Conservation (phyloP, 441 rosid genomes). For the Isatis lusitanica region DNA sequence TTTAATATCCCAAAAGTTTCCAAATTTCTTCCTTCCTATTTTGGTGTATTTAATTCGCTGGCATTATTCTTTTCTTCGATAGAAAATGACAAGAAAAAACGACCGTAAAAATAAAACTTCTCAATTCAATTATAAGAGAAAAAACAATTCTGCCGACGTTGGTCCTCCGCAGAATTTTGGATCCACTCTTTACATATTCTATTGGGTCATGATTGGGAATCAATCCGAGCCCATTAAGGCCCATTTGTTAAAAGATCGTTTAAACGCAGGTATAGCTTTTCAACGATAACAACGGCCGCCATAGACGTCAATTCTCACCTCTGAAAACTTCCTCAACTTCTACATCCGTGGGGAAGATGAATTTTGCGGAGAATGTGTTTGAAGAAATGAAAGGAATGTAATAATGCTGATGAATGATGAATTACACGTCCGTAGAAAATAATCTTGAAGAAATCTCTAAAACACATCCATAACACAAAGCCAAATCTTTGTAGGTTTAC, state of each 20-base stretch:
- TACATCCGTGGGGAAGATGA: conserved; percentile 13
- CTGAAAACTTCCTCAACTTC: conserved; percentile 20
- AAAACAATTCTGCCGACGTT: conserved; percentile 21
- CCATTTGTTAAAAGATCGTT: not conserved
- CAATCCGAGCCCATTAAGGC: conserved; percentile 19
- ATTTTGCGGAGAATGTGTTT: conserved; percentile 8
- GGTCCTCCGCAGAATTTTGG: not conserved
- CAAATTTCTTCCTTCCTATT: not conserved
- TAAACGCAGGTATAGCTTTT: not conserved
- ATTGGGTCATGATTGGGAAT: not conserved
- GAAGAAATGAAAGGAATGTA: conserved; percentile 20
- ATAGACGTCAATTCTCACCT: conserved; percentile 19
- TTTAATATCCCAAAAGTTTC: not conserved
- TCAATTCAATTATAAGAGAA: not conserved
- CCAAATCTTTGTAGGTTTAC: conserved; percentile 37
- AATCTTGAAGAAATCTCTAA: not conserved
- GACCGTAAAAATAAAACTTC: not conserved
- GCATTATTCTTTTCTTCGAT: not conserved
- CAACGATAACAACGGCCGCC: not conserved
- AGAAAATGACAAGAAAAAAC: conserved; percentile 11
- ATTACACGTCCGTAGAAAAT: not conserved
- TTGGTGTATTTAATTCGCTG: not conserved
- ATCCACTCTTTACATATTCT: not conserved
- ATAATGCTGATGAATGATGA: conserved; percentile 36
- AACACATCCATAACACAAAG: conserved; percentile 36